Conservation (phyloP, 768 basidiomycete genomes). For the Coprinopsis sp. region DNA sequence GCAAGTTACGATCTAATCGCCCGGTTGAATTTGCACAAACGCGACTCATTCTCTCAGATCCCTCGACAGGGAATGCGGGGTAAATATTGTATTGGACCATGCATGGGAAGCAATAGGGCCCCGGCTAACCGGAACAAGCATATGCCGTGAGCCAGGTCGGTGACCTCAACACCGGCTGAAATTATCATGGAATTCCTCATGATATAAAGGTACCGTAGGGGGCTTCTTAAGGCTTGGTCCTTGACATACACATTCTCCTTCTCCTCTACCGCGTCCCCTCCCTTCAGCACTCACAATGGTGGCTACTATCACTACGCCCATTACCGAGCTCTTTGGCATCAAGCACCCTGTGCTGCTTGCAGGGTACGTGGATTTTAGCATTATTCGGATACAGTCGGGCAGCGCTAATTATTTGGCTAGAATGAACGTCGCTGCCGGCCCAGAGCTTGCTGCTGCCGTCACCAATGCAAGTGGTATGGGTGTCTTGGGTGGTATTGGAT, state of each 20-base stretch:
- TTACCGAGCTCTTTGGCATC: constrained; percentile 85
- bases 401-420: constrained; percentile 25
- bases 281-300: constrained; percentile 31
- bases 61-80: not conserved
- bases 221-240: not conserved
- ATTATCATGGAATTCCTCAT: constrained; percentile 11
- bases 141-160: not conserved
- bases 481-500: constrained; percentile 87
- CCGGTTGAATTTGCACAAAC: no score
- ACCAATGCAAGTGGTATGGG: constrained; percentile 92
- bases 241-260: constrained; percentile 4
- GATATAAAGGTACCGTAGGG: constrained; percentile 6
- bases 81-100: not conserved
- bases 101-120: not conserved
- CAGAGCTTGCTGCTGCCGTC: constrained; percentile 89
- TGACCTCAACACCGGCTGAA: constrained; percentile 4
- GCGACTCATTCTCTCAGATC: no score
- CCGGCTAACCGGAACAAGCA: not conserved
- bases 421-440: constrained; percentile 44
- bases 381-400: not conserved
- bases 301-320: constrained; percentile 69
- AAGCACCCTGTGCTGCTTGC: constrained; percentile 86
- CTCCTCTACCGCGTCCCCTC: constrained; percentile 7
- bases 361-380: constrained; percentile 35
- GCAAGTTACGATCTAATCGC: no score